These are phyloP conservation scores for Chenopodium suecicum DNA, from an alignment of 148 eudicot species.

Conservation along the genomic window DNA sequence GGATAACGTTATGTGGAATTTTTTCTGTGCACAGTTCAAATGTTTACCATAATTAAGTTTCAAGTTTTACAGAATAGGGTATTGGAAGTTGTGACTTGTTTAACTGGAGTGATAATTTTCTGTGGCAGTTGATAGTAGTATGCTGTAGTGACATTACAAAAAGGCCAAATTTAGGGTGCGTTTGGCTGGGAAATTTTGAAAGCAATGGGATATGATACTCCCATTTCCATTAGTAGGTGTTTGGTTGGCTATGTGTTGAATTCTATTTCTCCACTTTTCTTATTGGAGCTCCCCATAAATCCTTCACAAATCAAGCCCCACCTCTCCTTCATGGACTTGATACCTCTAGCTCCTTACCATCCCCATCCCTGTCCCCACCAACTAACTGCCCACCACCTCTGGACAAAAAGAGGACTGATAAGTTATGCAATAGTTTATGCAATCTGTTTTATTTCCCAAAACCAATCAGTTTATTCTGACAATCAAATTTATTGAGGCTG, in stretches of 20 bases:
- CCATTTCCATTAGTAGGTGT: neutral
- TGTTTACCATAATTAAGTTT: neutral
- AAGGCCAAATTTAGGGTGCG: neutral
- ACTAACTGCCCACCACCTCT: no score
- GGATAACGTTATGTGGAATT: neutral
- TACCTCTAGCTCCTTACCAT: no score
- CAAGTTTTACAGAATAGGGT: neutral
- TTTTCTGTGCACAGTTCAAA: neutral
- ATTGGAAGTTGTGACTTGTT: neutral
- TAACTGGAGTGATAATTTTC: neutral
- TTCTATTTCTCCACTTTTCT: neutral
- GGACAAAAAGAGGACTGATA: no score
- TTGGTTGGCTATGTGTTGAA: neutral
- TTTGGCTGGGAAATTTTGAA: no score
- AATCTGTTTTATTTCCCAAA: no score
- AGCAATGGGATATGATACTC: no score
- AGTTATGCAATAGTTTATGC: no score
- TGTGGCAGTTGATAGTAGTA: neutral
- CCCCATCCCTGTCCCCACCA: no score
- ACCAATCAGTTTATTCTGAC: no score
- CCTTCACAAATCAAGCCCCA: neutral
- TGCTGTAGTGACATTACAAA: neutral
- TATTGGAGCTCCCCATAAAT: neutral
- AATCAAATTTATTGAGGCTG: neutral
- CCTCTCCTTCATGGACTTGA: neutral